Evolutionary conservation across 441 rosid species (phyloP).

Genomic region (Melastoma candidum): DNA sequence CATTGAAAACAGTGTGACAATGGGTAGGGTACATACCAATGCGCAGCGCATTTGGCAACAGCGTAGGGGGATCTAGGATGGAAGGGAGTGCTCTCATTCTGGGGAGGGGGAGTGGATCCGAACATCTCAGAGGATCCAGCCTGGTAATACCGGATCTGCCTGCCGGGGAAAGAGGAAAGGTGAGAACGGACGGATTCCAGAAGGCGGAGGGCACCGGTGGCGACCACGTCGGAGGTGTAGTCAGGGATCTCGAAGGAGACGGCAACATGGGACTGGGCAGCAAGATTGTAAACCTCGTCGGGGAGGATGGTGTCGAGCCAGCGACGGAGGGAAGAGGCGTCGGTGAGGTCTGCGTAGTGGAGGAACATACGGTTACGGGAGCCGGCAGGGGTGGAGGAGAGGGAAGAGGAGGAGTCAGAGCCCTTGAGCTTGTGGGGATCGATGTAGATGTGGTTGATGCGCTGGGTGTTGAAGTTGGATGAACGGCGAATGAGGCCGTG

Average conservation of each 20-base stretch:
- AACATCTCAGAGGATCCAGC: conserved; percentile 91
- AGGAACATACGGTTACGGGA: conserved; percentile 75
- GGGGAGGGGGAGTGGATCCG: conserved; percentile 78
- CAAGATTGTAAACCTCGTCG: conserved; percentile 81
- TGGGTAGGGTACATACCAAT: conserved; percentile 27
- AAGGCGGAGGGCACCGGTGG: conserved; percentile 75
- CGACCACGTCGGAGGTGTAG: conserved; percentile 76
- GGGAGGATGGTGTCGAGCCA: conserved; percentile 77
- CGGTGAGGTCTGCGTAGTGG: conserved; percentile 80
- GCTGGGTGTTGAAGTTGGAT: conserved; percentile 85
- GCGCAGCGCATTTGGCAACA: conserved; percentile 75
- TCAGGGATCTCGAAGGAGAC: conserved; percentile 87
- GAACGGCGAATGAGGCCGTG: conserved; percentile 85
- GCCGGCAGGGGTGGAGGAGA: background rate
- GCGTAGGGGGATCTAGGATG: conserved; percentile 88
- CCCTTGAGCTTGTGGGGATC: conserved; percentile 52
- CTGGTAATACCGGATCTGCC: conserved; percentile 57
- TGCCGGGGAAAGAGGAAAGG: conserved; percentile 46
- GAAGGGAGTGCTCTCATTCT: conserved; percentile 54
- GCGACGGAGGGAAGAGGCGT: conserved; percentile 81
- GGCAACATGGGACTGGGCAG: conserved; percentile 81
- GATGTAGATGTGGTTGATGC: conserved; percentile 80
- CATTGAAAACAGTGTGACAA: no score
- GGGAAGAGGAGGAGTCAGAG: no score
- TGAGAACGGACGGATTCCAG: conserved; percentile 83